phyloP scores from a whole-genome alignment of 257 asterid species.

The Cinchona pubescens region DNA sequence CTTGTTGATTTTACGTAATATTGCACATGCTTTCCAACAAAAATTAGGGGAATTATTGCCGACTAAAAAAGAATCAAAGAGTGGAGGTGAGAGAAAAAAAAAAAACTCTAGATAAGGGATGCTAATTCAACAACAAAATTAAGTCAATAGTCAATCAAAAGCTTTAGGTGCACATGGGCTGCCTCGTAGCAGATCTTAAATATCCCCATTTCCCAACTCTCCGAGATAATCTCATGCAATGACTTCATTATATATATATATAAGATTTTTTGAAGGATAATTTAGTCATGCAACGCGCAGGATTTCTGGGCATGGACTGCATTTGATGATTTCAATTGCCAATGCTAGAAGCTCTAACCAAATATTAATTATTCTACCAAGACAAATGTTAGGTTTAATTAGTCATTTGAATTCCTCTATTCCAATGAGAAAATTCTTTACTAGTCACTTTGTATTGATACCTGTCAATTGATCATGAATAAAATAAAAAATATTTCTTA shows the following conservation, averaged over 20 bases:
- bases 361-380: not conserved
- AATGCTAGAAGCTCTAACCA: not conserved
- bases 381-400: not conserved
- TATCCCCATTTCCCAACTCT: slow-evolving; percentile 15
- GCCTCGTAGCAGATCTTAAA: slow-evolving; percentile 40
- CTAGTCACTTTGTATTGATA: no score
- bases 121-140: not conserved
- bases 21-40: slow-evolving; percentile 11
- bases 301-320: not conserved
- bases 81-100: no score
- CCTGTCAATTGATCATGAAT: no score
- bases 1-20: slow-evolving; percentile 7
- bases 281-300: not conserved
- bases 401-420: not conserved
- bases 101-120: no score
- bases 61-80: slow-evolving; percentile 40
- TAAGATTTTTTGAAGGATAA: no score
- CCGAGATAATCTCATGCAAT: no score
- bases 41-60: slow-evolving; percentile 38
- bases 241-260: no score
- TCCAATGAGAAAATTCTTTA: no score
- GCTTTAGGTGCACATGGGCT: slow-evolving; percentile 47
- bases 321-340: not conserved
- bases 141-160: slow-evolving; percentile 13
- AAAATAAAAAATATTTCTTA: no score